A percentile compares a stretch with the other conserved stretches of the same genome.
These are phyloP conservation scores for Pleurotus giganteus DNA, from an alignment of 768 basidiomycete species.

Conservation along the genomic window DNA sequence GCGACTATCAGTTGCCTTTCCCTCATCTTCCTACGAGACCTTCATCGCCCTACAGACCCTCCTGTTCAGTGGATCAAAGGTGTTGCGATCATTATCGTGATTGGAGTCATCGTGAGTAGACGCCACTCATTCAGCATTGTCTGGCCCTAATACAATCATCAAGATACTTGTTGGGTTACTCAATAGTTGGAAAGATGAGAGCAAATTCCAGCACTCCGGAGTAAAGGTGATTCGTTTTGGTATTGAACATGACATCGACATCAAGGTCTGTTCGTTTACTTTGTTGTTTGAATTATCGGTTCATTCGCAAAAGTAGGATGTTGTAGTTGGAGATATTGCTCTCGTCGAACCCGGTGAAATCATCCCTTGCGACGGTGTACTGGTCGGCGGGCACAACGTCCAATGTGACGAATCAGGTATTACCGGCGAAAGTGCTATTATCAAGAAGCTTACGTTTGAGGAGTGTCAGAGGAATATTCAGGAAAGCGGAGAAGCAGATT, in stretches of 20 bases:
- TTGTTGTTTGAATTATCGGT: slow-evolving; percentile 13
- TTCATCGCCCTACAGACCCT: slow-evolving; percentile 60
- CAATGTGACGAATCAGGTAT: slow-evolving; percentile 96
- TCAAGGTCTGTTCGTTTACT: slow-evolving; percentile 56
- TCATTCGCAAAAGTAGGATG: slow-evolving; percentile 51
- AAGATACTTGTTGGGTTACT: slow-evolving; percentile 88
- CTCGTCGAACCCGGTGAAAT: slow-evolving; percentile 94
- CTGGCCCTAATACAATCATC: not conserved
- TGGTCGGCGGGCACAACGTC: slow-evolving; percentile 89
- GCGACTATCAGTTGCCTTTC: slow-evolving; percentile 92
- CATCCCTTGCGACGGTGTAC: slow-evolving; percentile 93
- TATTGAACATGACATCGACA: slow-evolving; percentile 68
- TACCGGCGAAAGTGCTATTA: slow-evolving; percentile 95
- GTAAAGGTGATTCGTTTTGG: slow-evolving; percentile 81
- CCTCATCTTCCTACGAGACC: slow-evolving; percentile 91
- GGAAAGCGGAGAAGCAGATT: slow-evolving; percentile 14
- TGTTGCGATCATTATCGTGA: slow-evolving; percentile 76
- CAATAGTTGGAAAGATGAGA: slow-evolving; percentile 99
- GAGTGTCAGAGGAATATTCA: slow-evolving; percentile 53
- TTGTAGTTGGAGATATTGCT: slow-evolving; percentile 93
- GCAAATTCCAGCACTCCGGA: slow-evolving; percentile 90
- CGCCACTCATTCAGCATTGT: not conserved
- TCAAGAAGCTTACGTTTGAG: slow-evolving; percentile 80
- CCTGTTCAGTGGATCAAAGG: slow-evolving; percentile 98
- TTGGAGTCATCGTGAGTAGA: slow-evolving; percentile 64